Base-by-base conservation (phyloP, 1,284 basidiomycete species). In the Irpex sp. region DNA sequence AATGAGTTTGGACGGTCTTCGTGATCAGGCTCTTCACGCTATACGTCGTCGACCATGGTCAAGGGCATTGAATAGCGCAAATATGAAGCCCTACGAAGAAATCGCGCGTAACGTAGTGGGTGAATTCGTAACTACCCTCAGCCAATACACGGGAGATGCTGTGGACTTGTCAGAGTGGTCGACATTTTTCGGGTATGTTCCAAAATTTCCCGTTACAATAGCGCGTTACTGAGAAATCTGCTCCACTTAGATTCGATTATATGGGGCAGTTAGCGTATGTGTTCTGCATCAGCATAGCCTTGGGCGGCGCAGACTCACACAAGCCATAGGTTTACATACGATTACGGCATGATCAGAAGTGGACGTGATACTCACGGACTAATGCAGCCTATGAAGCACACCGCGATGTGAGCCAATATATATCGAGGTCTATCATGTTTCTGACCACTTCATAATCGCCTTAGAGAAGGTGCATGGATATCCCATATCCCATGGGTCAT, bases 261-360 rank as follows among this genome's bases (percentile, higher is more conserved):
- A 69, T 70, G 69, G 69, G 69, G 6, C 67, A 62, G n/a, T 59
- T 69, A 36, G 68, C 68, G 68, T 70, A 60, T 3, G 66, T 63
- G 5, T 37, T 11, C 15, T 17, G 36, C 62, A 13, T 13, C 7
- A n/a, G 7, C 19, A n/a, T 8, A 34, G 9, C 8, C 15, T 19
- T 37, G 19, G 21, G 48, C 7, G 19, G 15, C 2, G 2, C n/a
- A 26, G 21, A 40, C 49, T 44, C 9, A 44, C 38, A 15, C 8
- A 44, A 44, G 36, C n/a, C 47, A 15, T 36, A 65, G 66, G 15
- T 67, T 63, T 57, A 64, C 62, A 15, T 59, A 65, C 47, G 63
- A 61, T 38, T 66, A 63, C 51, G 58, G 64, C 13, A 66, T 66
- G 63, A 38, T 67, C 21, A 59, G 58, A 47, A 58, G 51, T 17